Evolutionary conservation across 345 rosid genomes (phyloP).

Genomic region (Gossypium arboreum): DNA sequence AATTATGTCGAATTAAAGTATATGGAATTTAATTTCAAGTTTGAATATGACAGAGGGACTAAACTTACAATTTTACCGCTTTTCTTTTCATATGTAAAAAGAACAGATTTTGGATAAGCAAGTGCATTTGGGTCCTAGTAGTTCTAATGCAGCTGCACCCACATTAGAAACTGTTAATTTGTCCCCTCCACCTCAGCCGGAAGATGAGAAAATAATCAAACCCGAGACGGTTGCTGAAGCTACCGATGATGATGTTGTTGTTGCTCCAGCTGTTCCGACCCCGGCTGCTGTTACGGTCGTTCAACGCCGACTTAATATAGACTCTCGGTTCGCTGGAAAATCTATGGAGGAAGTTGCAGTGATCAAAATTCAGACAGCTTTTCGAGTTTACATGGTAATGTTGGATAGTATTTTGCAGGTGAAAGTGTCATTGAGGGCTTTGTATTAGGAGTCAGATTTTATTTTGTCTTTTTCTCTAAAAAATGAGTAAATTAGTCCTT

Average conservation of each 20-base stretch:
- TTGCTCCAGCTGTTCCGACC: conserved; percentile 23
- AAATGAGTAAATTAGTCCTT: no score
- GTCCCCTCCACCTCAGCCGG: conserved; percentile 40
- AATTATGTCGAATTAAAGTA: not conserved
- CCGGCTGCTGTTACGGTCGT: conserved; percentile 42
- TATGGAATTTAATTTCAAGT: not conserved
- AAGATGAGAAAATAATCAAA: conserved; percentile 49
- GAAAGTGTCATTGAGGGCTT: no score
- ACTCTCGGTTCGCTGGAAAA: conserved; percentile 50
- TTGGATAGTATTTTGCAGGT: not conserved
- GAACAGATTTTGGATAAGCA: conserved; percentile 48
- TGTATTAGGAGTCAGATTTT: no score
- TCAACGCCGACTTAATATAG: conserved; percentile 19
- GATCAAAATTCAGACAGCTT: conserved; percentile 78
- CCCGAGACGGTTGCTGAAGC: conserved; percentile 31
- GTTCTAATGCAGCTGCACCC: conserved; percentile 34
- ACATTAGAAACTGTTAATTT: conserved; percentile 23
- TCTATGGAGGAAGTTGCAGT: conserved; percentile 76
- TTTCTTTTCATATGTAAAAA: conserved; percentile 35
- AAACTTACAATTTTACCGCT: not conserved
- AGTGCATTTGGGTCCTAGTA: conserved; percentile 27
- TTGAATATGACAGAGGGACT: not conserved
- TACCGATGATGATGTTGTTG: conserved; percentile 2
- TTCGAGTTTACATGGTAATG: conserved; percentile 77
- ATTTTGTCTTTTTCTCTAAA: no score